Conservation (phyloP, 148 eudicot species). For the Rheum nobile region DNA sequence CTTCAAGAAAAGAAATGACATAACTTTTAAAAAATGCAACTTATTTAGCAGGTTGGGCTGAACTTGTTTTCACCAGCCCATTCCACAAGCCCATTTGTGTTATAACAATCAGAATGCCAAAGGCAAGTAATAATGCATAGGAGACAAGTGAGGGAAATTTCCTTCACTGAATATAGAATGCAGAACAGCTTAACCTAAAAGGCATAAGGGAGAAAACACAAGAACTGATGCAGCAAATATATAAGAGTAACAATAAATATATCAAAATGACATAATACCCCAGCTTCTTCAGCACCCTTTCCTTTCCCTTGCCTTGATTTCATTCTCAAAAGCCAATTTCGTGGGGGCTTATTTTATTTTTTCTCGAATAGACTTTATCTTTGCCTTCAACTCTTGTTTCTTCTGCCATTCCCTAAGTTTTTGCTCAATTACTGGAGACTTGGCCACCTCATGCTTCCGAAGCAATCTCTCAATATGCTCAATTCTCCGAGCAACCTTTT, state of each 20-base stretch:
- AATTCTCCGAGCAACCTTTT: conserved; percentile 71
- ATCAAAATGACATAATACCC: conserved; percentile 40
- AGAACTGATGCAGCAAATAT: not conserved
- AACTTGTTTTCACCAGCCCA: no score
- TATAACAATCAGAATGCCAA: no score
- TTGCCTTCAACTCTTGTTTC: conserved; percentile 67
- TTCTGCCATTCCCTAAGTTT: conserved; percentile 59
- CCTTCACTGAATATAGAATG: no score
- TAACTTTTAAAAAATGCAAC: no score
- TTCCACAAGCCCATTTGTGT: no score
- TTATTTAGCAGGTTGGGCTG: no score
- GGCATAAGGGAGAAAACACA: no score
- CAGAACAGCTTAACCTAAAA: no score
- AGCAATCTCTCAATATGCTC: conserved; percentile 81
- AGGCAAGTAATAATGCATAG: no score
- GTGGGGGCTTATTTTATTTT: conserved; percentile 58
- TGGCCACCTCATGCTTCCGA: conserved; percentile 81
- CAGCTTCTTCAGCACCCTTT: conserved; percentile 74
- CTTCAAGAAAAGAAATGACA: no score
- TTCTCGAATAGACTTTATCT: conserved; percentile 56
- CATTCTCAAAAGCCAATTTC: conserved; percentile 82
- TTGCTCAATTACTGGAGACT: conserved; percentile 71
- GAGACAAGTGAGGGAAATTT: no score
- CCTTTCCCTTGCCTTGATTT: conserved; percentile 93
- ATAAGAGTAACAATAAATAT: not conserved